Evolutionary conservation across 495 filamentous ascomycete genomes (phyloP).

Genomic region (Penicillium chermesinum): DNA sequence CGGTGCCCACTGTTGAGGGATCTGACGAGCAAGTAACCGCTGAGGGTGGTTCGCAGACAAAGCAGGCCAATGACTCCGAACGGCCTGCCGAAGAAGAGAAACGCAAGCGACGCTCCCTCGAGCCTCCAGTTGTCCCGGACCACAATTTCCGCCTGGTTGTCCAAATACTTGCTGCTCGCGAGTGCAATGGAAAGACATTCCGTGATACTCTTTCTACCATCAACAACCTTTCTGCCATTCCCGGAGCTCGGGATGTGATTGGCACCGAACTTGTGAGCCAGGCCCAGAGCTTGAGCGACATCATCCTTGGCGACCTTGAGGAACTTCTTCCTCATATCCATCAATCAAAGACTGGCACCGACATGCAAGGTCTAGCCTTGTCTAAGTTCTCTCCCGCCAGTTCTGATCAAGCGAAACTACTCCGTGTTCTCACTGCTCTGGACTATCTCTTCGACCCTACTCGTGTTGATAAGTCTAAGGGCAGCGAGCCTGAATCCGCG

Average conservation of each 20-base stretch:
- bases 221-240: slow-evolving; percentile 92
- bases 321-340: slow-evolving; percentile 84
- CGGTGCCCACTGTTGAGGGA: slow-evolving; percentile 30
- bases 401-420: slow-evolving; percentile 91
- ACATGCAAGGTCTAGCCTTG: slow-evolving; percentile 89
- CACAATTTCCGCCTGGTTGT: slow-evolving; percentile 88
- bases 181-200: slow-evolving; percentile 96
- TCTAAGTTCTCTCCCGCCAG: slow-evolving; percentile 93
- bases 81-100: slow-evolving; percentile 49
- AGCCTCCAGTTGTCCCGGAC: slow-evolving; percentile 82
- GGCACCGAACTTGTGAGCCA: slow-evolving; percentile 84
- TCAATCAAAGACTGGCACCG: slow-evolving; percentile 79
- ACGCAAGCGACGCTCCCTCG: slow-evolving; percentile 68
- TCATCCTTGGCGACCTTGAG: slow-evolving; percentile 77
- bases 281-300: slow-evolving; percentile 75
- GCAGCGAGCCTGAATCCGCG: slow-evolving; percentile 49
- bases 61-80: slow-evolving; percentile 35
- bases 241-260: slow-evolving; percentile 84
- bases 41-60: slow-evolving; percentile 21
- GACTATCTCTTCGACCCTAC: slow-evolving; percentile 89
- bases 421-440: slow-evolving; percentile 89
- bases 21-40: slow-evolving; percentile 23
- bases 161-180: slow-evolving; percentile 89
- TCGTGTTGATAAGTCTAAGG: slow-evolving; percentile 51
- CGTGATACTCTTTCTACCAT: slow-evolving; percentile 94